A percentile compares a stretch with the other conserved stretches of the same genome.
These are phyloP conservation scores for Picochlorum sp. DNA, from an alignment of 139 green algal genomes.

Conservation along the genomic window DNA sequence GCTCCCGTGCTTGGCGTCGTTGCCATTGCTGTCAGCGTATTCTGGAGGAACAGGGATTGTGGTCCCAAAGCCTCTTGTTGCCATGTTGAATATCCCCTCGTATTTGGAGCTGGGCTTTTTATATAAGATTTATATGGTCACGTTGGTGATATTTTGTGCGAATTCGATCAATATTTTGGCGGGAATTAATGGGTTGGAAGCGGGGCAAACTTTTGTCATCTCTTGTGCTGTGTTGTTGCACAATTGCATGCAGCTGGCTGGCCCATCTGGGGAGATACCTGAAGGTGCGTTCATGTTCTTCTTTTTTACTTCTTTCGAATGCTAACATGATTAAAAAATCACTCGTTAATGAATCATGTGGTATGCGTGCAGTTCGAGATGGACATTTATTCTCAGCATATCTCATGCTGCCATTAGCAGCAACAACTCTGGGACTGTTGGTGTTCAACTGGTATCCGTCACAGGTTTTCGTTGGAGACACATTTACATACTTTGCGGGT, in stretches of 20 bases:
- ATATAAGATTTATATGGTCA: conserved; percentile 94
- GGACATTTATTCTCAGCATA: conserved; percentile 93
- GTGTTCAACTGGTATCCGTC: conserved; percentile 80
- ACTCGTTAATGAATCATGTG: background rate
- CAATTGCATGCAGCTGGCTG: conserved; percentile 59
- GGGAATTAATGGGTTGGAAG: conserved; percentile 93
- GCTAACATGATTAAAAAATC: background rate
- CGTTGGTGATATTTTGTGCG: conserved; percentile 91
- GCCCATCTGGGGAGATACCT: conserved; percentile 9
- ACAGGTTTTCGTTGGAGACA: conserved; percentile 95
- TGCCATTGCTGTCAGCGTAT: conserved; percentile 90
- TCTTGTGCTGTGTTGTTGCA: conserved; percentile 70
- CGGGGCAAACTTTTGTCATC: conserved; percentile 90
- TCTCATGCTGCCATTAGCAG: conserved; percentile 81
- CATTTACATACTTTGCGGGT: conserved; percentile 99
- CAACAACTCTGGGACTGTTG: conserved; percentile 76
- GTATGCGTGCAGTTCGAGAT: conserved; percentile 36
- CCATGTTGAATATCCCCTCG: conserved; percentile 18
- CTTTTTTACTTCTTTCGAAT: too few relatives aligned
- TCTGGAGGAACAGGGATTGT: conserved; percentile 65
- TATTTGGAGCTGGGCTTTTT: conserved; percentile 76
- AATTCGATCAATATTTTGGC: conserved; percentile 99
- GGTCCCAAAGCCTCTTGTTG: conserved; percentile 65
- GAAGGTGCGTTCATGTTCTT: background rate
- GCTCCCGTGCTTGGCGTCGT: conserved; percentile 74